Evolutionary conservation across 2,329 filamentous ascomycete genomes (phyloP).

Genomic region (Taxawa tesnikishii): DNA sequence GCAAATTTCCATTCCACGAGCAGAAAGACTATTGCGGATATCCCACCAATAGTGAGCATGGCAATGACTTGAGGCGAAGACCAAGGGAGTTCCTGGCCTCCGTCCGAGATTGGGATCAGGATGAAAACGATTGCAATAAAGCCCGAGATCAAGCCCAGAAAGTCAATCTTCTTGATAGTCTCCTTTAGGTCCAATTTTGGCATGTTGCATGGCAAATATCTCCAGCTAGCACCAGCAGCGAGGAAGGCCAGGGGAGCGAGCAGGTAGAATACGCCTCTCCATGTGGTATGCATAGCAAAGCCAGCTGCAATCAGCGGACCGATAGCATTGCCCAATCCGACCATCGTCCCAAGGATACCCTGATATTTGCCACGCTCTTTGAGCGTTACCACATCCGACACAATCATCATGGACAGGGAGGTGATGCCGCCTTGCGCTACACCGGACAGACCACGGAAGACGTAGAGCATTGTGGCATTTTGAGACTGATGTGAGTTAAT

Average conservation of each 20-base stretch:
- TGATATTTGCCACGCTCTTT: conserved; percentile 9
- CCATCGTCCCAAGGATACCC: conserved; percentile 11
- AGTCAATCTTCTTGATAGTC: conserved; percentile 41
- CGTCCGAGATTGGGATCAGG: conserved; percentile 37
- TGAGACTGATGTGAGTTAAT: too few relatives aligned
- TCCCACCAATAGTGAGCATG: conserved; percentile 40
- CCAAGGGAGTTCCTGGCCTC: conserved; percentile 47
- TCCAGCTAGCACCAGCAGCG: conserved; percentile 31
- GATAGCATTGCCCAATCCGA: conserved; percentile 42
- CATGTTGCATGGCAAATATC: conserved; percentile 43
- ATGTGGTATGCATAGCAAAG: conserved; percentile 20
- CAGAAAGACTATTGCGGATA: conserved; percentile 36
- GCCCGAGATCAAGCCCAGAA: conserved; percentile 35
- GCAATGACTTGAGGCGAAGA: conserved; percentile 41
- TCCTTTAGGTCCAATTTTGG: conserved; percentile 39
- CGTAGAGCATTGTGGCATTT: conserved; percentile 23
- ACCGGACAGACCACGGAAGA: conserved; percentile 13
- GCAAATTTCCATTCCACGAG: conserved; percentile 42
- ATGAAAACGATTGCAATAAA: conserved; percentile 34
- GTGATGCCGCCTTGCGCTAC: conserved; percentile 14
- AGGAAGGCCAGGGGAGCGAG: conserved; percentile 34
- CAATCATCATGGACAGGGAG: conserved; percentile 17
- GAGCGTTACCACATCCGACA: conserved; percentile 16
- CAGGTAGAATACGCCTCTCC: conserved; percentile 20
- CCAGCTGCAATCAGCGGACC: conserved; percentile 43